Conservation (phyloP, 495 filamentous ascomycete species). For the Penicillium samsonianum region DNA sequence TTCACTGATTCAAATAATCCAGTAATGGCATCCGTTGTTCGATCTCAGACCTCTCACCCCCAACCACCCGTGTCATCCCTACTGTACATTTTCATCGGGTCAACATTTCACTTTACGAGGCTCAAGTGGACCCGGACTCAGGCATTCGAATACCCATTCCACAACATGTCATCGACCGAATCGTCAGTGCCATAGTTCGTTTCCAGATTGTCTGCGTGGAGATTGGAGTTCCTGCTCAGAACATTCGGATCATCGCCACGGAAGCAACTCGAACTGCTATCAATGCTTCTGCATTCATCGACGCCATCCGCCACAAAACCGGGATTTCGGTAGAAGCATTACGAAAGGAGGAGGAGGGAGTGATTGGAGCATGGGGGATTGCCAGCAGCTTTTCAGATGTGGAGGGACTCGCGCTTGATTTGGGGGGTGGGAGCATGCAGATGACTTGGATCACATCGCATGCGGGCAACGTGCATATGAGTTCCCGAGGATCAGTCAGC, state of each 20-base stretch:
- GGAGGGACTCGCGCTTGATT: conserved; percentile 77
- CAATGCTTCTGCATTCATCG: conserved; percentile 69
- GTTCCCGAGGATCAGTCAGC: conserved; percentile 48
- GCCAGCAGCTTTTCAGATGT: conserved; percentile 70
- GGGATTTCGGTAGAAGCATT: conserved; percentile 71
- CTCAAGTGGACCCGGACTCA: conserved; percentile 55
- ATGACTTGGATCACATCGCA: conserved; percentile 77
- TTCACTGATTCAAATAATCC: background rate
- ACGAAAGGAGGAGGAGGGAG: conserved; percentile 76
- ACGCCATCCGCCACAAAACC: conserved; percentile 58
- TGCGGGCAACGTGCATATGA: conserved; percentile 52
- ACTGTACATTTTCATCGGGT: conserved; percentile 77
- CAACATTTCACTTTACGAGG: conserved; percentile 88
- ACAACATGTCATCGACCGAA: conserved; percentile 57
- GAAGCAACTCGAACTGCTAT: conserved; percentile 83
- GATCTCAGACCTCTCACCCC: conserved; percentile 74
- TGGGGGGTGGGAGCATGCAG: conserved; percentile 89
- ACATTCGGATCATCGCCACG: conserved; percentile 79
- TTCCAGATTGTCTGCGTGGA: conserved; percentile 75
- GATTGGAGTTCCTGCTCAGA: conserved; percentile 60
- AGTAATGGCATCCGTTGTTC: conserved; percentile 97
- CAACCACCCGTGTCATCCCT: conserved; percentile 68
- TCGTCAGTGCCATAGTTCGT: conserved; percentile 63
- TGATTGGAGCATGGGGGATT: conserved; percentile 81
- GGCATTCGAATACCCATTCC: conserved; percentile 59